Conservation (phyloP, 257 asterid genomes). For the Solanum paucissectum region DNA sequence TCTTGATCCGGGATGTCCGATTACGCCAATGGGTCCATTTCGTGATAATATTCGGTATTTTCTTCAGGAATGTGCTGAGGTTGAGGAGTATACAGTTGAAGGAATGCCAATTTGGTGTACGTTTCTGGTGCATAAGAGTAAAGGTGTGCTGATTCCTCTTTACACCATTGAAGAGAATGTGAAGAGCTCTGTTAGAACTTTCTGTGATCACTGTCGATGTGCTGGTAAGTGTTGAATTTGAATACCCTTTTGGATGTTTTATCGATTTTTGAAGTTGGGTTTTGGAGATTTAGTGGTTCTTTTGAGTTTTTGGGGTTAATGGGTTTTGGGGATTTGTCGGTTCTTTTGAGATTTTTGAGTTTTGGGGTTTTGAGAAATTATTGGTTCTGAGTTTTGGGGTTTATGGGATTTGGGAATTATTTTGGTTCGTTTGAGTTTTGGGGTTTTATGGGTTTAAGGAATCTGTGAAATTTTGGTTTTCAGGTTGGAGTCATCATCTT, state of each 20-base stretch:
- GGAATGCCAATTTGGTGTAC: slow-evolving; percentile 69
- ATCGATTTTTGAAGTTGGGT: not conserved
- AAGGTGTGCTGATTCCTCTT: slow-evolving; percentile 55
- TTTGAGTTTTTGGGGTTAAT: not conserved
- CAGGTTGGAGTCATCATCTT: slow-evolving; percentile 89
- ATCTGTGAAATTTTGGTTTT: not conserved
- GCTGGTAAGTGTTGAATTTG: slow-evolving; percentile 27
- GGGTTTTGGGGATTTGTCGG: not conserved
- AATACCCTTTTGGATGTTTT: not conserved
- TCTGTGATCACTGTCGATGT: slow-evolving; percentile 69
- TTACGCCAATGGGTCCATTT: slow-evolving; percentile 36
- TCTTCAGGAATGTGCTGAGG: slow-evolving; percentile 53
- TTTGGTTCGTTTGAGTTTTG: not conserved
- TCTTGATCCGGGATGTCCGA: slow-evolving; percentile 53
- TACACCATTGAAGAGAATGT: slow-evolving; percentile 74
- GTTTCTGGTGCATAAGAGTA: slow-evolving; percentile 49
- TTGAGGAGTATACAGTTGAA: slow-evolving; percentile 36
- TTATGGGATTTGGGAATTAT: not conserved
- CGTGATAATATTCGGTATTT: slow-evolving; percentile 56
- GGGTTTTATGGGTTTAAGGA: not conserved
- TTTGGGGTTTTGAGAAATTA: not conserved
- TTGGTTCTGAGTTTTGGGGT: not conserved
- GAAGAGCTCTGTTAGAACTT: slow-evolving; percentile 30
- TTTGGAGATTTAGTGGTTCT: not conserved
- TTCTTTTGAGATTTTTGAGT: not conserved